Evolutionary conservation across 1,284 basidiomycete species (phyloP), one percentile per base, ranked within the genome.

Genomic region (Cryptococcus sp.): DNA sequence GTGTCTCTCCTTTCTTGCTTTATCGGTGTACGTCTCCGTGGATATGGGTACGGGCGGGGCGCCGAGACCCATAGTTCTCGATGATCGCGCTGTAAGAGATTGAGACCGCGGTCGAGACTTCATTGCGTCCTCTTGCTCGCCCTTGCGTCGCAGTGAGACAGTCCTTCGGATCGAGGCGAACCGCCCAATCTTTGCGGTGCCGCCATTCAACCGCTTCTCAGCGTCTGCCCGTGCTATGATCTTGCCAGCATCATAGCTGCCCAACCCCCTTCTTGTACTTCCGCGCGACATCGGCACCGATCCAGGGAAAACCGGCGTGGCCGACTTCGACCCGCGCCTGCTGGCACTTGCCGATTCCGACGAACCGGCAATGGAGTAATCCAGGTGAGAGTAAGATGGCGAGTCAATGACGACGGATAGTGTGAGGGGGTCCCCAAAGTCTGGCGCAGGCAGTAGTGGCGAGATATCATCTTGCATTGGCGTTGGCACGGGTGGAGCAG

Each of bases 301-400:
- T 8, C 49, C 17, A 5, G 65, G 63, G 48, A 57, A 64, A 11
- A 62, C 45, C 3, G 56, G 56, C 35, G 47, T 38, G n/a, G 62
- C 23, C 7, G 41, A 13, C 38, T 55, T 57, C 3, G 49, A 43
- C 23, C 50, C 49, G 23, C 38, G 22, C 13, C 49, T 61, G 27
- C 35, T 54, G 6, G 47, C 22, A 20, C 43, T 55, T 20, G 61
- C 46, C n/a, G 47, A n/a, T n/a, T 48, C 19, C 15, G 58, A 47
- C 0, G 63, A 63, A 11, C 66, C 66, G 3, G 66, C 62, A 10
- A 53, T 55, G 5, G 64, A 68, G 50, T 68, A 68, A 27, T 69
- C 68, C 6, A 69, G 46, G 48, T 66, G 62, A 3, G 65, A 64
- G 43, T 63, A 69, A 20, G 65, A 65, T 3, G 65, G 66, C 3